These are phyloP conservation scores for Fagopyrum homotropicum DNA, from an alignment of 148 eudicot genomes.

Conservation along the genomic window DNA sequence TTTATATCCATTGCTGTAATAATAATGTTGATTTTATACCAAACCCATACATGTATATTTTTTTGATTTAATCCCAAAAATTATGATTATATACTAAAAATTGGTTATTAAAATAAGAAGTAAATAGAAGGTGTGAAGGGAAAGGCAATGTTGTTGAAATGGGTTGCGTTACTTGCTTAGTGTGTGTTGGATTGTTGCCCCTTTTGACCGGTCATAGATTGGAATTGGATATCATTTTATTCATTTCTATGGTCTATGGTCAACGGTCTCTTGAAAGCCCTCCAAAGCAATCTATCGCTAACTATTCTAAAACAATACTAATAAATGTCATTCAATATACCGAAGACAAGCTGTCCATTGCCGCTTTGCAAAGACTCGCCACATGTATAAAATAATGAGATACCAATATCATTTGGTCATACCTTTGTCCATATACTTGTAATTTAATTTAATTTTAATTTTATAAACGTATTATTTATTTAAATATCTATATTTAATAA, in stretches of 20 bases:
- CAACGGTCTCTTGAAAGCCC: neutral
- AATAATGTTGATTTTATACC: too few species aligned
- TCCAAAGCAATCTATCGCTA: neutral
- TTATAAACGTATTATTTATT: too few species aligned
- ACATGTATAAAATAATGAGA: neutral
- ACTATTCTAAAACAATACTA: neutral
- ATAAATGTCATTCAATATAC: neutral
- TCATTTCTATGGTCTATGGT: neutral
- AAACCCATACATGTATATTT: too few species aligned
- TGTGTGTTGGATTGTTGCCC: neutral
- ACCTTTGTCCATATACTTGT: too few species aligned
- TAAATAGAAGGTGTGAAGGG: neutral
- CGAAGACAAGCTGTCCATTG: neutral
- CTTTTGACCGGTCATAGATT: slow-evolving; percentile 6
- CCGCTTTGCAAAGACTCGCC: neutral
- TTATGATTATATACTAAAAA: too few species aligned
- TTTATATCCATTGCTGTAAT: too few species aligned
- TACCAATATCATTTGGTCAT: too few species aligned
- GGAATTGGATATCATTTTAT: neutral
- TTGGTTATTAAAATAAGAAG: too few species aligned
- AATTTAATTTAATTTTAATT: too few species aligned
- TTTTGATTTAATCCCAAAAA: too few species aligned
- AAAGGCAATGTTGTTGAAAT: slow-evolving; percentile 1
- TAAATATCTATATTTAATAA: too few species aligned
- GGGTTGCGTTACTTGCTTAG: neutral